A percentile compares a stretch with the other conserved stretches of the same genome.
Evolutionary conservation across 179 eudicot genomes (phyloP).

Genomic region (Drosera spatulata): DNA sequence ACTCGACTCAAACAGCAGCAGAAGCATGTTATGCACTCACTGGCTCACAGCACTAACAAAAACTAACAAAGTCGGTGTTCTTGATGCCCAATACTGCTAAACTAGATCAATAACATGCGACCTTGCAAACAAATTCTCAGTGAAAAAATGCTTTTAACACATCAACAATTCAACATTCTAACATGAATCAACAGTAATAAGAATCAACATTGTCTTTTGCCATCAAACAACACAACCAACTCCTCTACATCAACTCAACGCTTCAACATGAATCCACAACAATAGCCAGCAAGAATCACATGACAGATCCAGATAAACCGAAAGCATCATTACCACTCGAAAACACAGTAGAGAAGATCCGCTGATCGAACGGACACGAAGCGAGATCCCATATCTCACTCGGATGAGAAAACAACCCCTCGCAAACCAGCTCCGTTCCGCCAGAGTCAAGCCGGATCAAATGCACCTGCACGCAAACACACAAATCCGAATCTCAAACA

Average conservation of each 20-base stretch:
- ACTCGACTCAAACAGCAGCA: too few relatives aligned
- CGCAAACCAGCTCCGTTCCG: constrained; percentile 86
- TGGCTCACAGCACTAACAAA: too few relatives aligned
- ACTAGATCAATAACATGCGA: too few relatives aligned
- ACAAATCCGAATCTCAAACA: not conserved
- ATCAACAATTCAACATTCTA: too few relatives aligned
- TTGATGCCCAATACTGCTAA: too few relatives aligned
- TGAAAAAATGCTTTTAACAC: too few relatives aligned
- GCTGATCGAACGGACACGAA: constrained; percentile 94
- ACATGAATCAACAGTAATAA: not conserved
- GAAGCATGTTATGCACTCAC: too few relatives aligned
- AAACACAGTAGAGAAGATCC: constrained; percentile 87
- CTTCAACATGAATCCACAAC: too few relatives aligned
- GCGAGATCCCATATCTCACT: constrained; percentile 97
- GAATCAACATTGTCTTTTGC: not conserved
- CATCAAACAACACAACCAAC: not conserved
- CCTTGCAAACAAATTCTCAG: too few relatives aligned
- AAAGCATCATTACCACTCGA: constrained; percentile 41
- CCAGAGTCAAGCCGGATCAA: constrained; percentile 73
- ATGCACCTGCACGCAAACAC: constrained; percentile 48
- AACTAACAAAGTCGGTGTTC: too few relatives aligned
- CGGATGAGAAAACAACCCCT: constrained; percentile 92
- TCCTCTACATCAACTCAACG: not conserved
- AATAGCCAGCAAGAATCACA: too few relatives aligned
- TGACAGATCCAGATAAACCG: too few relatives aligned